Evolutionary conservation across 441 rosid genomes (phyloP).

Genomic region (Flueggea neowawraea): DNA sequence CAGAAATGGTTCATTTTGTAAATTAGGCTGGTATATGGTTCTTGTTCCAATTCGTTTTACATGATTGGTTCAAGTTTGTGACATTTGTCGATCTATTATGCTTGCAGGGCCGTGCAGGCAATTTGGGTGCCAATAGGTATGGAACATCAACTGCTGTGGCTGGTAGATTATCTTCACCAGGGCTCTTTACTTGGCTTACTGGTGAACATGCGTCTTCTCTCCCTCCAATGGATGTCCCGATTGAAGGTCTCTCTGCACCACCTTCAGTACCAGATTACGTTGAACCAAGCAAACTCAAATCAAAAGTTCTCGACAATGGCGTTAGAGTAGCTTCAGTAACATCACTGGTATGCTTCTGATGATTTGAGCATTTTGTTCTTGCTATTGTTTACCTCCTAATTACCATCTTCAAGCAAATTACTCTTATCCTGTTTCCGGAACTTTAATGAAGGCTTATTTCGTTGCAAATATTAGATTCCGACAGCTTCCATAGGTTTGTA

Average conservation of each 20-base stretch:
- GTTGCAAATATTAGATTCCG: conserved; percentile 42
- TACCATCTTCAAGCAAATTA: not conserved
- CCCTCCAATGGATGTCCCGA: conserved; percentile 57
- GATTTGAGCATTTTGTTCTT: not conserved
- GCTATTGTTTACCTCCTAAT: not conserved
- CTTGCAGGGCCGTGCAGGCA: conserved; percentile 42
- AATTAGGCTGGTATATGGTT: no score
- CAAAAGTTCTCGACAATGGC: conserved; percentile 72
- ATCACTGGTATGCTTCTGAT: conserved; percentile 35
- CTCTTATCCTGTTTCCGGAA: not conserved
- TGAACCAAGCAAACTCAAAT: conserved; percentile 52
- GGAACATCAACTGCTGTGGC: conserved; percentile 68
- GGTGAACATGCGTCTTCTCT: conserved; percentile 43
- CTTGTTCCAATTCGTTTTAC: no score
- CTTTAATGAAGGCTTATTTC: conserved; percentile 13
- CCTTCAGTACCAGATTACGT: conserved; percentile 62
- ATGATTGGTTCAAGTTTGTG: no score
- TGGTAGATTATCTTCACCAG: conserved; percentile 44
- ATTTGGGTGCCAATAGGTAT: conserved; percentile 39
- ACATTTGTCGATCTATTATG: no score
- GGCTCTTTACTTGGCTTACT: conserved; percentile 66
- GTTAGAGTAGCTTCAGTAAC: conserved; percentile 72
- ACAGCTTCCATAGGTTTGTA: conserved; percentile 82
- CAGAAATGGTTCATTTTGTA: no score
- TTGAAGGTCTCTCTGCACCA: conserved; percentile 57